Conservation (phyloP, 2,329 filamentous ascomycete species). For the Sclerotinia minor region DNA sequence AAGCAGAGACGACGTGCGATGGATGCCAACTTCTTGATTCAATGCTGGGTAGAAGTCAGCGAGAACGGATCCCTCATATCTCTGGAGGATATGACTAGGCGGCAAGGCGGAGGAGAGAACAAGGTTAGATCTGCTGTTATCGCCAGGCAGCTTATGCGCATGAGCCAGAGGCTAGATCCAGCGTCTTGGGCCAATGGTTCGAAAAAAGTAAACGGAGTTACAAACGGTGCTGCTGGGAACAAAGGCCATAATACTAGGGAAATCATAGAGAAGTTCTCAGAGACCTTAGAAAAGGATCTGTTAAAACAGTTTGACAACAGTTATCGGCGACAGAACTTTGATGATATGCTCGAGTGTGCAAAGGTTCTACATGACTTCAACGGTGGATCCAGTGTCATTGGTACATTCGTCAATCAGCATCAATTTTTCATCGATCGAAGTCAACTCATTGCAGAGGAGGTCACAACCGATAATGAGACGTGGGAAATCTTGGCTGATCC, state of each 20-base stretch:
- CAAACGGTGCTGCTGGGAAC: conserved; percentile 46
- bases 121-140: conserved; percentile 95
- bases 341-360: conserved; percentile 97
- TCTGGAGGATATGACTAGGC: conserved; percentile 78
- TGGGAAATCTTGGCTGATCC: conserved; percentile 96
- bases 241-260: conserved; percentile 69
- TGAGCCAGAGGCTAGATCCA: conserved; percentile 86
- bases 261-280: conserved; percentile 93
- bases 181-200: conserved; percentile 66
- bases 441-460: conserved; percentile 77
- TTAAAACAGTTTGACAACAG: conserved; percentile 97
- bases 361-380: conserved; percentile 95
- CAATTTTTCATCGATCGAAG: conserved; percentile 98
- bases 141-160: conserved; percentile 86
- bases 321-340: conserved; percentile 91
- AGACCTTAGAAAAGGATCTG: conserved; percentile 92
- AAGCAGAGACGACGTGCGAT: conserved; percentile 84
- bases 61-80: conserved; percentile 83
- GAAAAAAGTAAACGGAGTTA: conserved; percentile 53
- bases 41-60: conserved; percentile 95
- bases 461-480: conserved; percentile 56
- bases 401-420: conserved; percentile 96
- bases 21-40: conserved; percentile 91
- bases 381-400: conserved; percentile 91
- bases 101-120: conserved; percentile 82